Base-by-base conservation (phyloP, 805 yeast species). In the Kuraishia capsulata region DNA sequence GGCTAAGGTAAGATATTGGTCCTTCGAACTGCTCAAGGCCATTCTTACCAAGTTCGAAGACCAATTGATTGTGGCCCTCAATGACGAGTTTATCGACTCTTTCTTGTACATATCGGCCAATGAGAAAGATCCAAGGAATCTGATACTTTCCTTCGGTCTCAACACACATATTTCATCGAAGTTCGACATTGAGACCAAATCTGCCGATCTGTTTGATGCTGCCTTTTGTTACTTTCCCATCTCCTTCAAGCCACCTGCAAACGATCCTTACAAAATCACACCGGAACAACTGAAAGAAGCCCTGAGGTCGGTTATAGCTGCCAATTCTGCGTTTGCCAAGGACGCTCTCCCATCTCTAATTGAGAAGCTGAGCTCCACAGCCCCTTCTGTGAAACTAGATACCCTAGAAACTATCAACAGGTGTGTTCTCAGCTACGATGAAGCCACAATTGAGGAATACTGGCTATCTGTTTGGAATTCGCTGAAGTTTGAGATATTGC, bases 151-250 rank as follows among this genome's bases (percentile, higher is more conserved):
- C 2, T 85, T 90, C 48, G 54, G 64, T 4, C 51, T 87, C 33
- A 76, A 79, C 45, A 46, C 56, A 10, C 31, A 38, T 4, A 71
- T 89, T 11, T 65, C 77, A 16, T 42, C 52, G 17, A 49, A 48
- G 3, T 61, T 76, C 20, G 59, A 64, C 3, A 64, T 74, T 36
- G 46, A 57, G 31, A 54, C 57, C n/a, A 61, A 56, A 50, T 52
- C 71, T 24, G 81, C 81, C 46, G 86, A 84, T 8, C 56, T 92
- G 42, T 94, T 89, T 54, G 98, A 92, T 54, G 76, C 83, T 26
- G 67, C 86, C 30, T 94, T 90, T 54, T 92, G 98, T 58, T 92
- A 92, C 61, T 92, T 90, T 63, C 99, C 99, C 10, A 89, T 92
- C 32, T 83, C 96, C 1, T 92, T 94, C 61, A 79, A 78, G 41